Base-by-base conservation (phyloP, 331 rosid genomes). In the Pyracantha coccinea region DNA sequence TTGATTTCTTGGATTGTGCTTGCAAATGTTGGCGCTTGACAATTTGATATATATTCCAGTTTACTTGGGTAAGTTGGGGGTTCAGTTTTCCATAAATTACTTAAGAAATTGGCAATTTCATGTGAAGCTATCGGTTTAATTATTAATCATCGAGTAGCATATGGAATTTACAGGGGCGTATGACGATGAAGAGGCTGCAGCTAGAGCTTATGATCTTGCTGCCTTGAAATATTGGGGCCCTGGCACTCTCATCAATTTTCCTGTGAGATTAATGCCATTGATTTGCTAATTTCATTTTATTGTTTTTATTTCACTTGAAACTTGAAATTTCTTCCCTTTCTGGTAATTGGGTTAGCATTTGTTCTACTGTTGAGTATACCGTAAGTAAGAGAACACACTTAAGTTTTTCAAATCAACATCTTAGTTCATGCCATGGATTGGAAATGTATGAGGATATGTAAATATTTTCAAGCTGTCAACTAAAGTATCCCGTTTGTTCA, bases 171-270 rank as follows among this genome's bases (percentile, higher is more conserved):
- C 83, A 95, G 99, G 99, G 35, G 99, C 99, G 0, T 95, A 95
- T 83, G 99, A 95, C 79, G 99, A 95, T 17, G 99, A 95, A 82
- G 99, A 95, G 83, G 98, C 99, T 50, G 99, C 99, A 28, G 99
- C 99, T 66, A 86, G 99, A 88, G 99, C 99, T 29, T 95, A 95
- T 74, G 99, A 95, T 78, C 96, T 95, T 78, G 99, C 99, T 72
- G 99, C 99, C 83, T 83, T 95, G 67, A 95, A 95, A 83, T 95
- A 95, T 61, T 95, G 99, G 99, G 99, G 99, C 53, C 96, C 99
- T 14, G 99, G 99, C 69, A 92, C 98, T 69, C 98, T 92, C 64
- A 95, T 95, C 76, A 95, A 95, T 77, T 95, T 95, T 58, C 98
- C 99, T 2, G 99, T 95, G 82, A 87, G 98, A 77, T 59, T 67